A percentile compares a stretch with the other conserved stretches of the same genome.
These are phyloP conservation scores for Aplosporella prunicola DNA, from an alignment of 2,329 filamentous ascomycete species.

Conservation along the genomic window DNA sequence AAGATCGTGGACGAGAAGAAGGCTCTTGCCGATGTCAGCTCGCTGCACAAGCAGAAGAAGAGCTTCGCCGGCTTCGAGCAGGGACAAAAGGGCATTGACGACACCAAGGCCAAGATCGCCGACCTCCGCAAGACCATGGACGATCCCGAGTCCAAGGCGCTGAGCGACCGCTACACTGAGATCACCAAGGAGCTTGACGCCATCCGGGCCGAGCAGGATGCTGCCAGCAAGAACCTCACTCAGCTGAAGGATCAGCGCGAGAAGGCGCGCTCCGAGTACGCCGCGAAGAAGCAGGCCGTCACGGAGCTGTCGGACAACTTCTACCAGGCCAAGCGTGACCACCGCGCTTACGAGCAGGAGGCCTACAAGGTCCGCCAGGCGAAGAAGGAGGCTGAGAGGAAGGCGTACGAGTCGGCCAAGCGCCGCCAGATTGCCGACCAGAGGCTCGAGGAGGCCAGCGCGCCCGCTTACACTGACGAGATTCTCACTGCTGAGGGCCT, in stretches of 20 bases:
- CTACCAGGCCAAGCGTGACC: slow-evolving; percentile 74
- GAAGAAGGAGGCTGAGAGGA: slow-evolving; percentile 71
- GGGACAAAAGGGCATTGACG: slow-evolving; percentile 79
- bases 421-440: slow-evolving; percentile 67
- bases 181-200: slow-evolving; percentile 80
- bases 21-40: slow-evolving; percentile 72
- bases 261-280: slow-evolving; percentile 74
- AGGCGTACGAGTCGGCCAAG: slow-evolving; percentile 60
- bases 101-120: slow-evolving; percentile 77
- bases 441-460: slow-evolving; percentile 70
- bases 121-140: slow-evolving; percentile 82
- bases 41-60: slow-evolving; percentile 81
- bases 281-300: slow-evolving; percentile 73
- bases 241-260: slow-evolving; percentile 75
- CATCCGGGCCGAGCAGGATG: slow-evolving; percentile 88
- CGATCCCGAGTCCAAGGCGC: slow-evolving; percentile 80
- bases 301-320: slow-evolving; percentile 85
- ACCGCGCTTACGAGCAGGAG: slow-evolving; percentile 73
- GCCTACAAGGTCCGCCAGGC: slow-evolving; percentile 66
- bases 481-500: slow-evolving; percentile 82
- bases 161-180: slow-evolving; percentile 76
- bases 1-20: slow-evolving; percentile 98
- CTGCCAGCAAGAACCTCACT: slow-evolving; percentile 80
- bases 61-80: slow-evolving; percentile 78
- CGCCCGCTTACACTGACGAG: slow-evolving; percentile 85